Base-by-base conservation (phyloP, 23 red algal species). In the Pyropia yezoensis region DNA sequence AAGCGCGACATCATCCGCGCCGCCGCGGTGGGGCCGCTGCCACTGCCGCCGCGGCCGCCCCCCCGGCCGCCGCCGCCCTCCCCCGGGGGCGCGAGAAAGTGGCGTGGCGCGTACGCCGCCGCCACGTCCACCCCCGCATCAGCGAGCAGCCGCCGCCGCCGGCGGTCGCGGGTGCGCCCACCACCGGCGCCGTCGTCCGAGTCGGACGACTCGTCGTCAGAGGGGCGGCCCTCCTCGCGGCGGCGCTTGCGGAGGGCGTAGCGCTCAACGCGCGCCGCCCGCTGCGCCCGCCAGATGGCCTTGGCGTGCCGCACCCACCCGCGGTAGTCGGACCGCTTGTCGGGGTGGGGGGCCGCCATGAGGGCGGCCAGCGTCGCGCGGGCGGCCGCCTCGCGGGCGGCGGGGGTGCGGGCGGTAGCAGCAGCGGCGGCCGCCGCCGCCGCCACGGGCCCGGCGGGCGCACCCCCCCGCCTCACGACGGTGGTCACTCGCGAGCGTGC, bases 231-330 rank as follows among this genome's bases (percentile, higher is more conserved):
- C 39, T 47, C 39, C 6, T 6, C 39, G 11, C 39, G 39, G 4
- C 39, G 39, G 4, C 39, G 39, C 39, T 47, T 47, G 39, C 39
- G 39, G 6, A 50, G 19, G 3, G 71, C 69, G 49, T 77, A 77
- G 20, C 82, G 62, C 27, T 68, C 27, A 3, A 70, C 71, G 23
- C 82, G 69, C 28, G 65, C 65, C 13, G 32, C 58, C 26, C 82
- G 57, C 56, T 87, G 82, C 9, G 82, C 82, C 0, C 82, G 82
- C 82, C 82, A 87, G 22, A 87, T 63, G 16, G 51, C 58, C 33
- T 87, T 87, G 3, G 82, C 82, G 24, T 87, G 69, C 19, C 82
- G 70, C 50, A 87, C 33, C 82, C 82, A 87, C 0, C 62, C 82
- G 32, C 61, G 14, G 52, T 76, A 87, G 75, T 76, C 82, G 50